phyloP scores from a whole-genome alignment of 2,329 filamentous ascomycete genomes.

The Cordyceps tenuipes region DNA sequence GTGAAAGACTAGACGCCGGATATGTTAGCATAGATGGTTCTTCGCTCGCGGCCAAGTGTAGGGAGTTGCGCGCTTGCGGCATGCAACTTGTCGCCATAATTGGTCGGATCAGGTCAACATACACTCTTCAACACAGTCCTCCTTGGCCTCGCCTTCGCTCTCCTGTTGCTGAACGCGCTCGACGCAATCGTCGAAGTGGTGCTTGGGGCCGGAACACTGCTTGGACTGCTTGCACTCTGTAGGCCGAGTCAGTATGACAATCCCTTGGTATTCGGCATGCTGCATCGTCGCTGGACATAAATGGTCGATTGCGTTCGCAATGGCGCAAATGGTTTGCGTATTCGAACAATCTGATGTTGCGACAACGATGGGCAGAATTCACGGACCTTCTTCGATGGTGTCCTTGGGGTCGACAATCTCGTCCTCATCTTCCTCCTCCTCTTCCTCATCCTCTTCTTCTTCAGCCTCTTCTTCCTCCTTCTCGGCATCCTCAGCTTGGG shows the following conservation, averaged over 20 bases:
- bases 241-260: conserved; percentile 18
- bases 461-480: conserved; percentile 38
- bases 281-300: background rate
- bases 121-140: conserved; percentile 99
- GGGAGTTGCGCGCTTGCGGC: background rate
- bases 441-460: conserved; percentile 38
- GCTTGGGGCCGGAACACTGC: conserved; percentile 80
- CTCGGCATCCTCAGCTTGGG: conserved; percentile 23
- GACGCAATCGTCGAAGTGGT: conserved; percentile 97
- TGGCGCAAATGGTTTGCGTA: background rate
- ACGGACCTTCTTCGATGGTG: conserved; percentile 82
- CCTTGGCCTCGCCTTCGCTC: conserved; percentile 63
- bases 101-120: conserved; percentile 38
- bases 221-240: conserved; percentile 84
- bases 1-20: conserved; percentile 74
- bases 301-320: background rate
- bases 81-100: background rate
- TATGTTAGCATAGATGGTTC: background rate
- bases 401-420: conserved; percentile 85
- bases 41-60: background rate
- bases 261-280: conserved; percentile 13
- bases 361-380: background rate
- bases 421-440: conserved; percentile 59
- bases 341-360: conserved; percentile 7
- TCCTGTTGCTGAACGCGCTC: conserved; percentile 69